phyloP scores from a whole-genome alignment of 2,329 filamentous ascomycete species.

The Aspergillus tanneri region DNA sequence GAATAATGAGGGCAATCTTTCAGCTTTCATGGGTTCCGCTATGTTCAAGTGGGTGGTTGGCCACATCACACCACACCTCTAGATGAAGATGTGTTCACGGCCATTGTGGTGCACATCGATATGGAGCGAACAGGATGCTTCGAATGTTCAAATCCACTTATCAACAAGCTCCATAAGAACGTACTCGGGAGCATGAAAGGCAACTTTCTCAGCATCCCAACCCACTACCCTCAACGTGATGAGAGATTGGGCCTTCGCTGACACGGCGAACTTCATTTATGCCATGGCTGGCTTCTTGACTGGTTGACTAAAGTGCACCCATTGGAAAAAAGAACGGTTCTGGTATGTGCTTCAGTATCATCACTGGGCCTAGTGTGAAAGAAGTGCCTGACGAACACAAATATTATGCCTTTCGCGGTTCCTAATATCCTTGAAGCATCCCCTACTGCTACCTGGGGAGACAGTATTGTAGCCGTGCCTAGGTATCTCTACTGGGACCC shows the following conservation, averaged over 20 bases:
- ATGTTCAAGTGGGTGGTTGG: constrained; percentile 51
- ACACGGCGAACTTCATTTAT: constrained; percentile 49
- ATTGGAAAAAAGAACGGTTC: constrained; percentile 28
- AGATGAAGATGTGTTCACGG: constrained; percentile 25
- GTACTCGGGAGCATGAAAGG: constrained; percentile 58
- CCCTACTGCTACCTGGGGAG: constrained; percentile 37
- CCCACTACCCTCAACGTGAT: constrained; percentile 58
- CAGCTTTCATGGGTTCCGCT: constrained; percentile 56
- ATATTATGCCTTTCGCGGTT: constrained; percentile 29
- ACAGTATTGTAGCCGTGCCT: constrained; percentile 36
- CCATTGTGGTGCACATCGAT: constrained; percentile 51
- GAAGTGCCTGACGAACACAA: background rate
- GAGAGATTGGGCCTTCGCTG: constrained; percentile 54
- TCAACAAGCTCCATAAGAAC: constrained; percentile 57
- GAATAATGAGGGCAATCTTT: constrained; percentile 49
- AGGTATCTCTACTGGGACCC: constrained; percentile 32
- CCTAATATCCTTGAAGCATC: constrained; percentile 13
- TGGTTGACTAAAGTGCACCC: constrained; percentile 52
- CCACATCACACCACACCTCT: constrained; percentile 17
- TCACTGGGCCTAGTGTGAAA: background rate
- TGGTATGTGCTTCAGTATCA: constrained; percentile 10
- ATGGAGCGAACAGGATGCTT: constrained; percentile 52
- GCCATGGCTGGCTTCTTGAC: constrained; percentile 52
- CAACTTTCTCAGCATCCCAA: constrained; percentile 59
- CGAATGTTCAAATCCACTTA: constrained; percentile 47